These are phyloP conservation scores for Stevia rebaudiana DNA, from an alignment of 140 eudicot genomes.

Conservation along the genomic window DNA sequence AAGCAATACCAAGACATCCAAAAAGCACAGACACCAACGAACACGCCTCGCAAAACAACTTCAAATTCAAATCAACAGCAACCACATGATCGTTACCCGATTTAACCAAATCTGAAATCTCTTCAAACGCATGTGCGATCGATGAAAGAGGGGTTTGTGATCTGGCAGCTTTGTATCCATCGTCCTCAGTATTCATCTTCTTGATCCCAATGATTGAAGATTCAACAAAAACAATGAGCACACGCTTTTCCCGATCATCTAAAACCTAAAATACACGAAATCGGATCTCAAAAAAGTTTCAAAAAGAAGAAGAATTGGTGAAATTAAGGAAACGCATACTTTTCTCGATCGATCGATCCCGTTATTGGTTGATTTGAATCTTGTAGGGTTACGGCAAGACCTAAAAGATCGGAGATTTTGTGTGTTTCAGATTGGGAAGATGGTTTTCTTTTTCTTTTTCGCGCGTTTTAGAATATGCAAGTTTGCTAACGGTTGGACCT, in stretches of 20 bases:
- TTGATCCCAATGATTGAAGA: constrained; percentile 24
- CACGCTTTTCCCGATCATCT: constrained; percentile 11
- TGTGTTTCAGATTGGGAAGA: constrained; percentile 12
- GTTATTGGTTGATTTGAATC: constrained; percentile 22
- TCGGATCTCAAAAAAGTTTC: not conserved
- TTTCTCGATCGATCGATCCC: constrained; percentile 21
- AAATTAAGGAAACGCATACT: constrained; percentile 11
- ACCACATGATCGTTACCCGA: constrained; percentile 15
- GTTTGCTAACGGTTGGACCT: constrained; percentile 15
- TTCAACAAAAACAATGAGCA: constrained; percentile 18
- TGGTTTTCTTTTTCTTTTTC: constrained; percentile 25
- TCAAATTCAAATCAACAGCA: constrained; percentile 49
- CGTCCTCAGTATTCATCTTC: constrained; percentile 34
- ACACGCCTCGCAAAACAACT: constrained; percentile 82
- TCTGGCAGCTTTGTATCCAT: constrained; percentile 25
- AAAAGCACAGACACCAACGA: constrained; percentile 76
- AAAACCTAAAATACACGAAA: constrained; percentile 10
- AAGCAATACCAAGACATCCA: constrained; percentile 82
- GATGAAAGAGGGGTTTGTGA: constrained; percentile 52
- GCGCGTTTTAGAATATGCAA: constrained; percentile 23
- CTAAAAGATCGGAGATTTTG: constrained; percentile 27
- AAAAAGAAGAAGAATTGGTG: not conserved
- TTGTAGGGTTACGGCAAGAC: not conserved
- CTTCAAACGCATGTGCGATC: constrained; percentile 75
- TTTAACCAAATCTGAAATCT: constrained; percentile 48